These are phyloP conservation scores for Plasmodium vivax DNA, from an alignment of 169 alveolate genomes.

Conservation along the genomic window DNA sequence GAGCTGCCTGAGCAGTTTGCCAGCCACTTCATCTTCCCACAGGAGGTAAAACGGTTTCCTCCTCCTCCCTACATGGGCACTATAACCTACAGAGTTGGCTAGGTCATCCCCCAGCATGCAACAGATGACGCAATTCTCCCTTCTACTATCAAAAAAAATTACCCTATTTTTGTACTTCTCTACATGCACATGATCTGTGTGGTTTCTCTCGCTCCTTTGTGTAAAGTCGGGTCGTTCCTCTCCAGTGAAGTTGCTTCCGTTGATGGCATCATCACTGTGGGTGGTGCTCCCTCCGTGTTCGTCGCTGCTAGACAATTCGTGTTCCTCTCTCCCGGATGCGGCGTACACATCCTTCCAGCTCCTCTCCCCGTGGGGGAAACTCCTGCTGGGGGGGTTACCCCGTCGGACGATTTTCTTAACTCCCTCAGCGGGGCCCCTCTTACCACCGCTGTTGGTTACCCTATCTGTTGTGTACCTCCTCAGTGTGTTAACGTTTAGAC, in stretches of 20 bases:
- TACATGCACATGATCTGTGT: conserved; percentile 1
- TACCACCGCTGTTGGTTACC: not conserved
- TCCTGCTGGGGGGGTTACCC: not conserved
- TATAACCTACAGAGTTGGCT: not conserved
- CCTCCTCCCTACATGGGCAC: not conserved
- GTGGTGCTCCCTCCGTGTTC: not conserved
- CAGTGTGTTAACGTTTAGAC: not conserved
- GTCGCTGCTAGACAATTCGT: not conserved
- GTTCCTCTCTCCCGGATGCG: not conserved
- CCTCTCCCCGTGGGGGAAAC: not conserved
- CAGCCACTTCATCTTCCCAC: conserved; percentile 57
- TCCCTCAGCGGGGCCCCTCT: not conserved
- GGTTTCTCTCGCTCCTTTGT: not conserved
- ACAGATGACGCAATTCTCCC: conserved; percentile 20
- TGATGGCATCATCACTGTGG: not conserved
- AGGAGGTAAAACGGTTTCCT: not conserved
- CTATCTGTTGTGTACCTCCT: not conserved
- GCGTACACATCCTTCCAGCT: not conserved
- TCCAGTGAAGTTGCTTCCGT: not conserved
- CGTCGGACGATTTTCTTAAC: not conserved
- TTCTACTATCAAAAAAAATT: conserved; percentile 26
- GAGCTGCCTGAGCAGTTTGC: conserved; percentile 1
- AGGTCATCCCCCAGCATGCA: not conserved
- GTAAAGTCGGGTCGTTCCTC: not conserved
- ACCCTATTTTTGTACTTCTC: conserved; percentile 22